phyloP scores from a whole-genome alignment of 768 basidiomycete genomes.

The Lactifluus piperatus region DNA sequence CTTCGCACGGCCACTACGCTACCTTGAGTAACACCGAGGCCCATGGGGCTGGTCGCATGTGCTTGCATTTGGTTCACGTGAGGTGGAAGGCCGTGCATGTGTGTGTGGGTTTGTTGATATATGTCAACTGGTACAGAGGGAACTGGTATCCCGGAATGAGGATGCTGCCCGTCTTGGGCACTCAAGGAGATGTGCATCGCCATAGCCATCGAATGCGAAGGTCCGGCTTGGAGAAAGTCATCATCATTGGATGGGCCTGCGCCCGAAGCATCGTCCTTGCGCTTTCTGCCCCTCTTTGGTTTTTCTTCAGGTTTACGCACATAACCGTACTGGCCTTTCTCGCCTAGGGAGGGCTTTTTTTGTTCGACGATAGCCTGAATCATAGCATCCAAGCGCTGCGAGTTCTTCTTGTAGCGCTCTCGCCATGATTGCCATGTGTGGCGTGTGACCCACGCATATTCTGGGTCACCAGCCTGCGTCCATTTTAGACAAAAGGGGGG shows the following conservation, averaged over 20 bases:
- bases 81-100: slow-evolving; percentile 7
- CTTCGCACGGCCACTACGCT: slow-evolving; percentile 28
- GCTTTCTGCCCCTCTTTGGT: slow-evolving; percentile 32
- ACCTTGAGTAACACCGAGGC: slow-evolving; percentile 10
- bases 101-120: slow-evolving; percentile 14
- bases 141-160: slow-evolving; percentile 10
- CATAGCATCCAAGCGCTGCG: slow-evolving; percentile 51
- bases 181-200: slow-evolving; percentile 15
- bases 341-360: slow-evolving; percentile 58
- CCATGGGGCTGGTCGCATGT: slow-evolving; percentile 23
- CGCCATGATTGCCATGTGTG: slow-evolving; percentile 91
- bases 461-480: slow-evolving; percentile 51
- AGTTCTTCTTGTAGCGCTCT: slow-evolving; percentile 81
- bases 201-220: slow-evolving; percentile 15
- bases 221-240: slow-evolving; percentile 15
- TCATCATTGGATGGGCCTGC: slow-evolving; percentile 16
- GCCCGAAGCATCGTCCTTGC: slow-evolving; percentile 15
- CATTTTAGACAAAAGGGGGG: not conserved
- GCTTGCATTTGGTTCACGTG: slow-evolving; percentile 10
- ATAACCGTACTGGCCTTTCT: slow-evolving; percentile 78
- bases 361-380: slow-evolving; percentile 62
- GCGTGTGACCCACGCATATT: slow-evolving; percentile 69
- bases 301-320: slow-evolving; percentile 70
- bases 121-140: slow-evolving; percentile 13
- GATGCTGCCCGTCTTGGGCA: slow-evolving; percentile 6